Evolutionary conservation across 768 basidiomycete genomes (phyloP).

Genomic region (Hygrophoropsis aurantiaca): DNA sequence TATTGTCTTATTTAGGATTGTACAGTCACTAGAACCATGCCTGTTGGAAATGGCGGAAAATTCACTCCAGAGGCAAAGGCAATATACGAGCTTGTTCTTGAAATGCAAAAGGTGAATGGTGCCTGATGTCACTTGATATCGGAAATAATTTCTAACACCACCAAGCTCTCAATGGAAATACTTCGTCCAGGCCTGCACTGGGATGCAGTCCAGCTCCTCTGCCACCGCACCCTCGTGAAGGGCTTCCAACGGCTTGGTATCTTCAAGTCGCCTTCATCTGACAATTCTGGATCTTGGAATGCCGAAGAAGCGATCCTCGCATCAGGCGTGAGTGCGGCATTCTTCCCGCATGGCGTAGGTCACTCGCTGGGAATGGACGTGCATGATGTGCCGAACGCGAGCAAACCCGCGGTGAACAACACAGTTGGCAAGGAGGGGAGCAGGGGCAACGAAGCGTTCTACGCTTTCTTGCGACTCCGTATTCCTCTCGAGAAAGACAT

Average conservation of each 20-base stretch:
- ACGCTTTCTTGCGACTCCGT: slow-evolving; percentile 77
- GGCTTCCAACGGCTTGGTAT: slow-evolving; percentile 85
- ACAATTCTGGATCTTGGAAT: slow-evolving; percentile 54
- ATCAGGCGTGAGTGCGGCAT: slow-evolving; percentile 77
- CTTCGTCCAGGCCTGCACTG: slow-evolving; percentile 82
- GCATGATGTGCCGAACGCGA: slow-evolving; percentile 86
- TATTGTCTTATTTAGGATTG: slow-evolving; percentile 37
- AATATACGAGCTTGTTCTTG: slow-evolving; percentile 85
- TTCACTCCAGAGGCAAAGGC: slow-evolving; percentile 79
- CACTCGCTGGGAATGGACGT: slow-evolving; percentile 94
- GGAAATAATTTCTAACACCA: background rate
- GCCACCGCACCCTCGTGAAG: slow-evolving; percentile 77
- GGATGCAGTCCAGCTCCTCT: slow-evolving; percentile 84
- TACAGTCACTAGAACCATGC: slow-evolving; percentile 78
- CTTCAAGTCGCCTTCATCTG: slow-evolving; percentile 60
- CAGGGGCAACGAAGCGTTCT: slow-evolving; percentile 63
- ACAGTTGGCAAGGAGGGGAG: slow-evolving; percentile 40
- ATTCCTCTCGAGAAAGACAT: slow-evolving; percentile 73
- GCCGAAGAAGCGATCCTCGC: slow-evolving; percentile 68
- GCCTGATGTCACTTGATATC: background rate
- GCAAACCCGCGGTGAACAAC: slow-evolving; percentile 61
- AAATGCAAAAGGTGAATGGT: slow-evolving; percentile 76
- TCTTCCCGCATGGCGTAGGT: slow-evolving; percentile 93
- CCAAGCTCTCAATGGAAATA: slow-evolving; percentile 64
- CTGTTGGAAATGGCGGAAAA: slow-evolving; percentile 90